Percentiles rank a stretch among this genome's conserved stretches.
Conservation (phyloP, 306 rosid genomes). For the Cicer pinnatifidum region DNA sequence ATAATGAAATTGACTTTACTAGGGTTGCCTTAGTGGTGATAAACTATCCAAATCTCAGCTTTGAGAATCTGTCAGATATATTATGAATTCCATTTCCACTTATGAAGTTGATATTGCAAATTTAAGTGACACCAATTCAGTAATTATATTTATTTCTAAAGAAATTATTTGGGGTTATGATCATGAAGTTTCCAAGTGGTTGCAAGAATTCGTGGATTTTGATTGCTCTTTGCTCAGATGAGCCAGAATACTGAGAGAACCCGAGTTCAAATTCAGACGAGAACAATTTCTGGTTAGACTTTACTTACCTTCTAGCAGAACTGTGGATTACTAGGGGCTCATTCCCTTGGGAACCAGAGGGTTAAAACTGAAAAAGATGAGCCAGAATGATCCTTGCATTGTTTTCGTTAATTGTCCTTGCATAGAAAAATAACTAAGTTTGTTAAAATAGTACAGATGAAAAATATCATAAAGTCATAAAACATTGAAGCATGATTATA, state of each 20-base stretch:
- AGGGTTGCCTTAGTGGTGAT: neutral
- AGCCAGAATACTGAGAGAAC: neutral
- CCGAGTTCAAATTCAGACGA: too few relatives aligned
- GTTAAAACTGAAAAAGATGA: neutral
- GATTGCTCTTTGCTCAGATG: slow-evolving; percentile 1
- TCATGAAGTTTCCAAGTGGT: slow-evolving; percentile 18
- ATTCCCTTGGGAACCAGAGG: too few relatives aligned
- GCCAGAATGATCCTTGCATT: slow-evolving; percentile 16
- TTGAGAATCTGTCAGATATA: too few relatives aligned
- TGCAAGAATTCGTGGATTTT: slow-evolving; percentile 17
- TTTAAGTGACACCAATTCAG: neutral
- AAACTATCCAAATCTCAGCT: too few relatives aligned
- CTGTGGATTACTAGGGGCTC: too few relatives aligned
- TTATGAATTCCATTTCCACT: neutral
- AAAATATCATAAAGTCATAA: neutral
- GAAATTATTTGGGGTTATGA: neutral
- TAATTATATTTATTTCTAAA: neutral
- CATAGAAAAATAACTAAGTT: neutral
- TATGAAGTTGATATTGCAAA: neutral
- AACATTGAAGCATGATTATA: neutral
- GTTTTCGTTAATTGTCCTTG: neutral
- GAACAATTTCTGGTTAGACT: too few relatives aligned
- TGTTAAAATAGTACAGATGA: neutral
- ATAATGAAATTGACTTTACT: neutral
- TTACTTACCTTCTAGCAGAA: too few relatives aligned